These are phyloP conservation scores for Aristolochia californica DNA, from an alignment of 164 flowering plant genomes.

Conservation along the genomic window DNA sequence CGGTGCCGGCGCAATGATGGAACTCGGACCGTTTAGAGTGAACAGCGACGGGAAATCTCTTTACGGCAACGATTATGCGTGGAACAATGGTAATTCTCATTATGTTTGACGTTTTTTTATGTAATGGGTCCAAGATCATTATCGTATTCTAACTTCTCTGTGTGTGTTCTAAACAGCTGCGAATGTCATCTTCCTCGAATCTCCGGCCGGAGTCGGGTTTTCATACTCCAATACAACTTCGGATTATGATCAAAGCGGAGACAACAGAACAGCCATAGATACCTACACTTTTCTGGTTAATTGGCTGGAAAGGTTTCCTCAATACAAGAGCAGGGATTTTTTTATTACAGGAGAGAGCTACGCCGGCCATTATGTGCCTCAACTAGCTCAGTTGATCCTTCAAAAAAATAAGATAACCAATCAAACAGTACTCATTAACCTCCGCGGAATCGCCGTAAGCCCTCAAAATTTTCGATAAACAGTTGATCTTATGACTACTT, in stretches of 20 bases:
- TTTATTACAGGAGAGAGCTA: conserved; percentile 26
- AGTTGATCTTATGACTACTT: not conserved
- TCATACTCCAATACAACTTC: conserved; percentile 24
- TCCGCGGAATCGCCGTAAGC: conserved; percentile 19
- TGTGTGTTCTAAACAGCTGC: conserved; percentile 14
- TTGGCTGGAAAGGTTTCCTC: conserved; percentile 27
- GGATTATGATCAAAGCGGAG: conserved; percentile 18
- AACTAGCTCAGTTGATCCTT: conserved; percentile 22
- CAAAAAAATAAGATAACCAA: conserved; percentile 16
- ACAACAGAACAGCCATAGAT: conserved; percentile 21
- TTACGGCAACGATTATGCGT: conserved; percentile 9
- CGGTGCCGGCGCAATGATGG: conserved; percentile 16
- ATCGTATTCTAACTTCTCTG: not conserved
- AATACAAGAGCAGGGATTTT: conserved; percentile 26
- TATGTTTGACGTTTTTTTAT: no score
- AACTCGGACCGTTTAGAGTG: conserved; percentile 22
- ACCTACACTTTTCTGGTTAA: conserved; percentile 14
- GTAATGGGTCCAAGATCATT: no score
- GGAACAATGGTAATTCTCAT: conserved; percentile 16
- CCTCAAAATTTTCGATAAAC: not conserved
- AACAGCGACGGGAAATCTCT: conserved; percentile 17
- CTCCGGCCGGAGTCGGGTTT: conserved; percentile 34
- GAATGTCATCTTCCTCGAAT: conserved; percentile 30
- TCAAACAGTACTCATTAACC: conserved; percentile 19
- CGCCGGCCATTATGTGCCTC: conserved; percentile 22